Percentiles rank a stretch among this genome's conserved stretches.
Conservation (phyloP, 345 rosid species). For the Microcos paniculata region DNA sequence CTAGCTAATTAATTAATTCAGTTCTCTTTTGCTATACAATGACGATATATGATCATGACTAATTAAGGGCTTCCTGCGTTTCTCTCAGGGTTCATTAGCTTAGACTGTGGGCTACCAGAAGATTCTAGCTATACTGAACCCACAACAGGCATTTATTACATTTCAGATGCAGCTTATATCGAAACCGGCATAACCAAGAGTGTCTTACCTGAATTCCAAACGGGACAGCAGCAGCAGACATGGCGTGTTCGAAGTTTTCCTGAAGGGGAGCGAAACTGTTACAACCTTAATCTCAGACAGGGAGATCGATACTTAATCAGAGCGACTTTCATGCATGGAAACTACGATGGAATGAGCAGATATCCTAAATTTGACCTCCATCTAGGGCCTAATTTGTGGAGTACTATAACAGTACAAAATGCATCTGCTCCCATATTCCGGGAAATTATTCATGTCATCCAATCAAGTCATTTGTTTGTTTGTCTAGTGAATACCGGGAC, state of each 20-base stretch:
- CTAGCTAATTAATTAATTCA: too few species aligned
- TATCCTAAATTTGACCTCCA: slow-evolving; percentile 32
- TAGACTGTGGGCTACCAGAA: slow-evolving; percentile 32
- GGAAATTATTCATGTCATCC: background rate
- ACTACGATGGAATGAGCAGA: slow-evolving; percentile 20
- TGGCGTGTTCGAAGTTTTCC: slow-evolving; percentile 23
- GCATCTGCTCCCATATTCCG: background rate
- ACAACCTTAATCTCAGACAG: background rate
- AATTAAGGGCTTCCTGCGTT: too few species aligned
- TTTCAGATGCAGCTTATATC: slow-evolving; percentile 28
- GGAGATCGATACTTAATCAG: slow-evolving; percentile 29
- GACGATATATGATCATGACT: too few species aligned
- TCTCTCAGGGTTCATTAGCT: slow-evolving; percentile 44
- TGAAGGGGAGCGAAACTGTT: slow-evolving; percentile 28
- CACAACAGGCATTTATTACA: slow-evolving; percentile 27
- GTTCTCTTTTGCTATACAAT: too few species aligned
- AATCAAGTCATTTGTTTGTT: background rate
- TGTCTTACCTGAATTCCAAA: slow-evolving; percentile 23
- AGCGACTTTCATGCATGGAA: slow-evolving; percentile 30
- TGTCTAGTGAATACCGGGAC: background rate
- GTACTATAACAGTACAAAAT: slow-evolving; percentile 9
- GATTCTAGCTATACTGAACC: slow-evolving; percentile 15
- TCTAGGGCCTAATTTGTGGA: slow-evolving; percentile 50
- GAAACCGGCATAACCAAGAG: slow-evolving; percentile 24
- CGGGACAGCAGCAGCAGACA: background rate